These are phyloP conservation scores for Kazachstania sp. DNA, from an alignment of 1,139 yeast genomes.

Conservation along the genomic window DNA sequence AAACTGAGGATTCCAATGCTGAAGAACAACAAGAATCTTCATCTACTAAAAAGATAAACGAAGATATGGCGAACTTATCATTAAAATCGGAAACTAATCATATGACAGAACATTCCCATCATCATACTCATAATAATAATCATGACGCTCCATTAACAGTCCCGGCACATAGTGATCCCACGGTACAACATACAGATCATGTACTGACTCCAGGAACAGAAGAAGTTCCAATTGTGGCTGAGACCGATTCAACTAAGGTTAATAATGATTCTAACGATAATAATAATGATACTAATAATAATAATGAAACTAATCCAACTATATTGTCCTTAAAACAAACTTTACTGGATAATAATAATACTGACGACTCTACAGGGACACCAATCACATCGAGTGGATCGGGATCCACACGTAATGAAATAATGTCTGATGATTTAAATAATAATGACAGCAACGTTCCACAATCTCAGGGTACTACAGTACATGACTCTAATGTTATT, in stretches of 20 bases:
- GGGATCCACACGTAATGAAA: background rate
- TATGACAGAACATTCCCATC: background rate
- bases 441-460: background rate
- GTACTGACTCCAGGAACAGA: constrained; percentile 16
- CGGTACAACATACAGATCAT: constrained; percentile 19
- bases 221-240: background rate
- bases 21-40: background rate
- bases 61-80: constrained; percentile 6
- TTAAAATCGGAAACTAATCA: background rate
- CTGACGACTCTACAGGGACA: background rate
- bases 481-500: background rate
- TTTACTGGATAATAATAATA: background rate
- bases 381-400: background rate
- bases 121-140: background rate
- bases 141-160: background rate
- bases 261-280: constrained; percentile 1
- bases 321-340: constrained; percentile 3
- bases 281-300: constrained; percentile 1
- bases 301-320: constrained; percentile 1
- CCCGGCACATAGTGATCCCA: constrained; percentile 23
- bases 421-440: background rate
- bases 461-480: background rate
- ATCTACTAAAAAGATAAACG: background rate
- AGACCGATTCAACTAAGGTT: background rate
- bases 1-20: background rate